These are phyloP conservation scores for Rhododendron ferrugineum DNA, from an alignment of 148 eudicot genomes.

Conservation along the genomic window DNA sequence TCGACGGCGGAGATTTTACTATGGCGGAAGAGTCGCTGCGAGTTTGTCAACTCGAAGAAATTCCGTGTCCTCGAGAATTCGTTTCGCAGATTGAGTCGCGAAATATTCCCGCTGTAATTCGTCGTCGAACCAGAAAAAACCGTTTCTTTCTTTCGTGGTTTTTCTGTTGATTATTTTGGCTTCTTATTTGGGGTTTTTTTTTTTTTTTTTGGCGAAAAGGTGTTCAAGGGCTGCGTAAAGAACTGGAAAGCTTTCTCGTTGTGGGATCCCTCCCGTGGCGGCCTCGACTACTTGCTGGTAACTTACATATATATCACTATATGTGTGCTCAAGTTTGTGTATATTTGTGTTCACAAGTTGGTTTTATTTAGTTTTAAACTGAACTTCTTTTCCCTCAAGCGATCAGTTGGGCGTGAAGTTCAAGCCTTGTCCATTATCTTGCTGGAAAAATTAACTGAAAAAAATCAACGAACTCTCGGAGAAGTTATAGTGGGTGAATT, in stretches of 20 bases:
- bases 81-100: constrained; percentile 48
- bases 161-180: not conserved
- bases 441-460: not conserved
- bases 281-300: constrained; percentile 78
- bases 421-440: not conserved
- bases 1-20: not conserved
- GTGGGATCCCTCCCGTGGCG: constrained; percentile 72
- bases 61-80: constrained; percentile 47
- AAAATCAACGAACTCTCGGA: not conserved
- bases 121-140: not conserved
- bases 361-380: not conserved
- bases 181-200: not conserved
- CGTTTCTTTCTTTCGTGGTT: not conserved
- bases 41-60: constrained; percentile 28
- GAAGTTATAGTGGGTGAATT: not conserved
- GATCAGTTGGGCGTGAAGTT: not conserved
- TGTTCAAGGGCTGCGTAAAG: constrained; percentile 61
- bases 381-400: not conserved
- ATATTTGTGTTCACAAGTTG: not conserved
- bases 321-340: not conserved
- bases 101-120: constrained; percentile 61
- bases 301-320: not conserved
- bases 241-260: constrained; percentile 60
- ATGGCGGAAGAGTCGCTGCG: constrained; percentile 41
- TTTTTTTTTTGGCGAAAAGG: constrained; percentile 23